These are phyloP conservation scores for Eucalyptus viminalis DNA, from an alignment of 345 rosid species.

Conservation along the genomic window DNA sequence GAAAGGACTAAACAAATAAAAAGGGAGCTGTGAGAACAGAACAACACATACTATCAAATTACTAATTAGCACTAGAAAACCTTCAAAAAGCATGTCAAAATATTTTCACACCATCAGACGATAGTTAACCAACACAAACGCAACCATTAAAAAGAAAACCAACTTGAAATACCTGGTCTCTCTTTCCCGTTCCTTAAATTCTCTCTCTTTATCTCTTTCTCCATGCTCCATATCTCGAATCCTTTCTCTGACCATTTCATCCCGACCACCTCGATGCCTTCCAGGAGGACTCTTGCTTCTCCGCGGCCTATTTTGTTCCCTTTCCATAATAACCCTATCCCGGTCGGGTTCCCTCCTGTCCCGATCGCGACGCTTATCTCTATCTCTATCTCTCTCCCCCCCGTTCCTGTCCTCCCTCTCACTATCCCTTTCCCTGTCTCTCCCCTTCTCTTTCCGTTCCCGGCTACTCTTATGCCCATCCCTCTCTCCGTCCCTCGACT, in stretches of 20 bases:
- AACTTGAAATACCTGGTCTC: conserved; percentile 52
- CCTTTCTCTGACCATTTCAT: conserved; percentile 29
- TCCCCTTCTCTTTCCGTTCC: conserved; percentile 45
- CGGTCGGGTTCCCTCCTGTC: conserved; percentile 14
- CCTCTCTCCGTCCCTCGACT: conserved; percentile 71
- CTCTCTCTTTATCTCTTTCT: conserved; percentile 52
- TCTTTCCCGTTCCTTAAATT: conserved; percentile 47
- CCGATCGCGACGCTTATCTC: conserved; percentile 26
- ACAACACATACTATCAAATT: not conserved
- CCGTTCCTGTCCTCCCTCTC: conserved; percentile 36
- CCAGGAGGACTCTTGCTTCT: conserved; percentile 54
- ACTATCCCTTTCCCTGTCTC: conserved; percentile 38
- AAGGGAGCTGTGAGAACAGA: not conserved
- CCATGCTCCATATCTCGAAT: conserved; percentile 45
- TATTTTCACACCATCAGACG: not conserved
- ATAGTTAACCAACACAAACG: not conserved
- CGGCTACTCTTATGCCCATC: conserved; percentile 47
- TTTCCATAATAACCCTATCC: conserved; percentile 20
- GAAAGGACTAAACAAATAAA: not conserved
- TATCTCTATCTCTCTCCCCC: conserved; percentile 10
- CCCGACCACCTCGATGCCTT: conserved; percentile 31
- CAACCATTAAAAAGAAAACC: not conserved
- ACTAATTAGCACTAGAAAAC: not conserved
- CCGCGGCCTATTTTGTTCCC: conserved; percentile 29
- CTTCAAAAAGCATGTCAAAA: not conserved